phyloP scores from a whole-genome alignment of 352 stramenopile species.

The Globisporangium carolinianum region DNA sequence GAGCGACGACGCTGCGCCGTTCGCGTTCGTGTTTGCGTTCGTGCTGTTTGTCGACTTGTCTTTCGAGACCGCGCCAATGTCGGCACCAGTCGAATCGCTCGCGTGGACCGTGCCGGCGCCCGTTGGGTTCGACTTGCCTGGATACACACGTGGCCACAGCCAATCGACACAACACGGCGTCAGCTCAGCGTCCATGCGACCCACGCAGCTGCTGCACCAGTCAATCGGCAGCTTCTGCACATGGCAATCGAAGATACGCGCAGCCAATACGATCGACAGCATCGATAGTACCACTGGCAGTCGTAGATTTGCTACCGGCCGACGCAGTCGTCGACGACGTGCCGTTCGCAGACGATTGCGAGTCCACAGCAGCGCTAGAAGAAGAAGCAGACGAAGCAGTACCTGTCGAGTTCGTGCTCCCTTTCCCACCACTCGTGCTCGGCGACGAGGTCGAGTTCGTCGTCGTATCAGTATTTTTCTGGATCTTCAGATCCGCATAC shows the following conservation, averaged over 20 bases:
- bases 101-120: constrained; percentile 17
- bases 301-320: constrained; percentile 1
- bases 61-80: constrained; percentile 10
- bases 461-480: constrained; percentile 20
- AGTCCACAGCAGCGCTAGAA: not conserved
- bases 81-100: constrained; percentile 5
- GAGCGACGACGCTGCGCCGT: constrained; percentile 17
- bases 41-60: constrained; percentile 13
- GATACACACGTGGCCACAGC: too few species aligned
- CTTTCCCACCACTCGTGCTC: constrained; percentile 8
- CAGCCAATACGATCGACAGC: constrained; percentile 3
- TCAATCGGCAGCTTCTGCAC: too few species aligned
- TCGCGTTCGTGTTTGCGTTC: constrained; percentile 13
- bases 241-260: too few species aligned
- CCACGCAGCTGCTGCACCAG: too few species aligned
- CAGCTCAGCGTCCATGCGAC: not conserved
- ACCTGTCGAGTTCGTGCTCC: constrained; percentile 4
- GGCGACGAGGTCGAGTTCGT: constrained; percentile 8
- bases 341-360: too few species aligned
- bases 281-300: not conserved
- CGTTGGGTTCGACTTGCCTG: constrained; percentile 6
- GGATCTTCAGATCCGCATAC: constrained; percentile 52
- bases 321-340: not conserved
- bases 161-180: not conserved
- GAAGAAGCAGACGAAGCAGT: constrained; percentile 2